Evolutionary conservation across 2,329 filamentous ascomycete species (phyloP).

Genomic region (Lachnum nothofagi): DNA sequence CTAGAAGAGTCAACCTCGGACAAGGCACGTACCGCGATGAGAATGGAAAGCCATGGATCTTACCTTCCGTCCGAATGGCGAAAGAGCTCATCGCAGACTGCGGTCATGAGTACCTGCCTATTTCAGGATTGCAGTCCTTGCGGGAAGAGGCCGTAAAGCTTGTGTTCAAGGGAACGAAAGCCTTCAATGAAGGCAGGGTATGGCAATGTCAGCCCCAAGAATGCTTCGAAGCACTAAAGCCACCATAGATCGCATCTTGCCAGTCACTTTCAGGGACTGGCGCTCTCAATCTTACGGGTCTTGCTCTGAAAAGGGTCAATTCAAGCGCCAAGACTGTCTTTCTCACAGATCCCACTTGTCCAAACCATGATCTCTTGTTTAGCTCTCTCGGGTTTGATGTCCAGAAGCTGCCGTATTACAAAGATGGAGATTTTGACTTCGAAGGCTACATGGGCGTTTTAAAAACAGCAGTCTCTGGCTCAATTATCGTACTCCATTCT

Average conservation of each 20-base stretch:
- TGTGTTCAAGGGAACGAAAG: conserved; percentile 29
- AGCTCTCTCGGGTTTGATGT: conserved; percentile 33
- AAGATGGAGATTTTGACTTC: conserved; percentile 32
- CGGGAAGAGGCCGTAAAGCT: conserved; percentile 33
- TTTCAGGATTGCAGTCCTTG: conserved; percentile 34
- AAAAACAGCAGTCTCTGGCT: conserved; percentile 24
- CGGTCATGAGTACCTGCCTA: conserved; percentile 37
- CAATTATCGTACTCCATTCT: conserved; percentile 37
- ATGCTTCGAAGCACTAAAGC: not conserved
- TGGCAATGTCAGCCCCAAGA: conserved; percentile 5
- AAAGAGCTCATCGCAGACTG: conserved; percentile 16
- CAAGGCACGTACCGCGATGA: conserved; percentile 38
- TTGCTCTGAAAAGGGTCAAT: conserved; percentile 26
- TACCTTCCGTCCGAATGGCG: conserved; percentile 35
- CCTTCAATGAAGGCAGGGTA: conserved; percentile 30
- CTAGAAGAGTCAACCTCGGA: conserved; percentile 38
- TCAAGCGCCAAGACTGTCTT: conserved; percentile 31
- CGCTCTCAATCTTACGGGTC: conserved; percentile 35
- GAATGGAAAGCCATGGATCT: conserved; percentile 36
- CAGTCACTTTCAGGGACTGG: conserved; percentile 41
- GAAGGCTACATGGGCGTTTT: conserved; percentile 30
- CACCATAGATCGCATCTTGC: conserved; percentile 32
- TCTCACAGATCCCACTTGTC: conserved; percentile 40
- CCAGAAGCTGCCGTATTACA: conserved; percentile 35
- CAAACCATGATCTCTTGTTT: conserved; percentile 38